phyloP scores from a whole-genome alignment of 768 basidiomycete genomes.

The Pholiota conissans region DNA sequence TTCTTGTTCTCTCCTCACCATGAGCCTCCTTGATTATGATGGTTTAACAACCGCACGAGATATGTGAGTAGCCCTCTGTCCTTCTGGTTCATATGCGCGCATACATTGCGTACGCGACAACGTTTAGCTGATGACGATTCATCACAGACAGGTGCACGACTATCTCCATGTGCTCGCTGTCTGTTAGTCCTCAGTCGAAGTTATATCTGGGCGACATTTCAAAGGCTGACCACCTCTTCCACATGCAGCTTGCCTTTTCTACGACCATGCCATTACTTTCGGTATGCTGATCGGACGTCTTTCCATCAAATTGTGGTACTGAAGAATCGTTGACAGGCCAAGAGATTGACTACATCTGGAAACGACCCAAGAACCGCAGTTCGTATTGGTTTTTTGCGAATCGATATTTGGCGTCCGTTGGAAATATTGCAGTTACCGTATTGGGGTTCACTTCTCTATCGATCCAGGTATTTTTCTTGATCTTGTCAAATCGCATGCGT shows the following conservation, averaged over 20 bases:
- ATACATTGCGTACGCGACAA: too few species aligned
- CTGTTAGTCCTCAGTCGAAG: too few species aligned
- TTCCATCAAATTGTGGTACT: not conserved
- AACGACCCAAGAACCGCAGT: constrained; percentile 34
- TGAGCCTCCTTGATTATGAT: constrained; percentile 14
- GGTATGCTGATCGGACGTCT: constrained; percentile 22
- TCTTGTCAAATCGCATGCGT: constrained; percentile 5
- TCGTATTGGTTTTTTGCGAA: constrained; percentile 49
- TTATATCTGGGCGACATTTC: too few species aligned
- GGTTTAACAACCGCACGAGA: not conserved
- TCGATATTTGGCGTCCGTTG: constrained; percentile 47
- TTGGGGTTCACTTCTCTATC: constrained; percentile 29
- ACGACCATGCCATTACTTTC: constrained; percentile 38
- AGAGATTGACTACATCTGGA: constrained; percentile 48
- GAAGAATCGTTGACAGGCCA: constrained; percentile 21
- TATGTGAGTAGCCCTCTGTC: not conserved
- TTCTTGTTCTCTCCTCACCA: constrained; percentile 2
- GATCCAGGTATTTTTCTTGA: constrained; percentile 17
- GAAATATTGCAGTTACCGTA: constrained; percentile 31
- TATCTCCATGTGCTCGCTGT: constrained; percentile 33
- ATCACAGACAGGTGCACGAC: constrained; percentile 25
- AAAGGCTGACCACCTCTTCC: not conserved
- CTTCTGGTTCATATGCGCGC: not conserved
- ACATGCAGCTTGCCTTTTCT: constrained; percentile 36
- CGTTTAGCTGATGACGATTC: too few species aligned